Conservation (phyloP, 768 basidiomycete species). For the Strobilomyces confusus region DNA sequence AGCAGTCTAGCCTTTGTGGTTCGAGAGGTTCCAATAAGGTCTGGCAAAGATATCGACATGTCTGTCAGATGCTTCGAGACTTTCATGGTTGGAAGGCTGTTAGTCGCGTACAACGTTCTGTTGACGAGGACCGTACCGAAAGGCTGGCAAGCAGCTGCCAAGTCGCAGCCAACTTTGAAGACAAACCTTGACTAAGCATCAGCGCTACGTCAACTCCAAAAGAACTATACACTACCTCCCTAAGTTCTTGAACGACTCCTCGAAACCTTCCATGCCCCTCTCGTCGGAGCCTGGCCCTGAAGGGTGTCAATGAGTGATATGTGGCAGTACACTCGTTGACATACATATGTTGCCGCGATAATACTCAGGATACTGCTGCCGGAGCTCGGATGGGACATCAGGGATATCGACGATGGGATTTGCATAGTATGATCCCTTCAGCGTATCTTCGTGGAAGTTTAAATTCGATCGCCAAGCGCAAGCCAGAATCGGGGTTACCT, state of each 20-base stretch:
- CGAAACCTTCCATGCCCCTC: conserved; percentile 66
- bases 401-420: conserved; percentile 66
- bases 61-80: conserved; percentile 66
- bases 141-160: conserved; percentile 86
- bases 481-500: conserved; percentile 37
- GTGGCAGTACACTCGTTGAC: conserved; percentile 5
- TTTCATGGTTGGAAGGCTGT: conserved; percentile 24
- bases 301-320: not conserved
- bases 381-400: conserved; percentile 53
- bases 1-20: conserved; percentile 90
- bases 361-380: conserved; percentile 69
- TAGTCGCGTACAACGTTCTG: not conserved
- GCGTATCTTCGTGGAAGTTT: conserved; percentile 47
- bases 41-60: conserved; percentile 58
- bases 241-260: conserved; percentile 83
- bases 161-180: conserved; percentile 73
- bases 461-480: not conserved
- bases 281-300: conserved; percentile 65
- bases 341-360: conserved; percentile 88
- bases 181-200: conserved; percentile 51
- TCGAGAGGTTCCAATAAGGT: conserved; percentile 70
- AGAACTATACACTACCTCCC: conserved; percentile 46
- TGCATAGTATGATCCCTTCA: conserved; percentile 95
- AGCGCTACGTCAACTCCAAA: not conserved
- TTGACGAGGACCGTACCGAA: conserved; percentile 55